Conservation (phyloP, 176 grass and related monocot genomes). For the Cocos nucifera region DNA sequence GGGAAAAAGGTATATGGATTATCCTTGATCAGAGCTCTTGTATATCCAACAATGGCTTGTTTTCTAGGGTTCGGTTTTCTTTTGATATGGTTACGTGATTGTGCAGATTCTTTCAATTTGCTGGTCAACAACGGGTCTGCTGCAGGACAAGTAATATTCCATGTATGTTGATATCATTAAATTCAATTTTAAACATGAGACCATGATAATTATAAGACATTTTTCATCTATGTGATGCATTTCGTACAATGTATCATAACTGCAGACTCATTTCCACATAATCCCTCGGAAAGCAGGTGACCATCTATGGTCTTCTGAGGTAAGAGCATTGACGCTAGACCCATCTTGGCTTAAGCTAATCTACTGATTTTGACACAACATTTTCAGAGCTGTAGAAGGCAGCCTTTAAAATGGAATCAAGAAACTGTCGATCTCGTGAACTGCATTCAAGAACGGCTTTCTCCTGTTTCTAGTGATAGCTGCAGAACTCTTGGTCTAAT, state of each 20-base stretch:
- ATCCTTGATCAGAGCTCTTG: too few species aligned
- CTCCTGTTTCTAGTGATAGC: slow-evolving; percentile 19
- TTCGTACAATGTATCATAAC: slow-evolving; percentile 11
- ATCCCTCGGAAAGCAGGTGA: slow-evolving; percentile 67
- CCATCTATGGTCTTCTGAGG: slow-evolving; percentile 65
- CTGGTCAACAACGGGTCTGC: slow-evolving; percentile 67
- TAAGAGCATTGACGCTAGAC: slow-evolving; percentile 11
- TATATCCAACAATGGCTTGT: too few species aligned
- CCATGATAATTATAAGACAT: background rate
- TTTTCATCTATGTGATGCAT: background rate
- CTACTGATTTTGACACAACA: slow-evolving; percentile 1
- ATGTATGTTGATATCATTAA: slow-evolving; percentile 35
- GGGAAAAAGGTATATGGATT: too few species aligned
- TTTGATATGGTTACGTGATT: background rate
- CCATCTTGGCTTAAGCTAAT: background rate
- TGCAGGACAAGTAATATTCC: slow-evolving; percentile 77
- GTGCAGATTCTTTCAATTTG: slow-evolving; percentile 80
- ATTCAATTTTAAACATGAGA: background rate
- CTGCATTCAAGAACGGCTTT: slow-evolving; percentile 44
- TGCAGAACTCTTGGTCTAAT: slow-evolving; percentile 15
- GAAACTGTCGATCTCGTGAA: slow-evolving; percentile 49
- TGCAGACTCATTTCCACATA: slow-evolving; percentile 87
- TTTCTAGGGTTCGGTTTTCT: too few species aligned
- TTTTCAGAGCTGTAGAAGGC: slow-evolving; percentile 54
- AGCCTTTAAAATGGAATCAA: slow-evolving; percentile 28